Evolutionary conservation across 2,329 filamentous ascomycete species (phyloP).

Genomic region (Trichoderma sp.): DNA sequence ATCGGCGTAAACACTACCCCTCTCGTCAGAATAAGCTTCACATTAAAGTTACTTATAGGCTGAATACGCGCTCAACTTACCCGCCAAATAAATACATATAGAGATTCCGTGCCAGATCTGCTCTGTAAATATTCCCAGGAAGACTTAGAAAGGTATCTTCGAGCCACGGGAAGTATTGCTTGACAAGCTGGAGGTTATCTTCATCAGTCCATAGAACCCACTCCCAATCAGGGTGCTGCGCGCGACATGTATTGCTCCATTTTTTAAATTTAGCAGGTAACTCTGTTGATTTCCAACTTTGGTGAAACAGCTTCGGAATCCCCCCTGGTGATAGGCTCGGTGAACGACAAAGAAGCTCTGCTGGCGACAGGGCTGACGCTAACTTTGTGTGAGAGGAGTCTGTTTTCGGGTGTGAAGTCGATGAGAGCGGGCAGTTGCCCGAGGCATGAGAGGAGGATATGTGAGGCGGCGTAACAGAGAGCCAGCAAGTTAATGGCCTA

Average conservation of each 20-base stretch:
- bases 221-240: constrained; percentile 41
- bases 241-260: constrained; percentile 41
- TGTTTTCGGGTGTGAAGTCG: not conserved
- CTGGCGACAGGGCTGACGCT: not conserved
- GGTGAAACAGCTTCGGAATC: constrained; percentile 46
- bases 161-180: constrained; percentile 41
- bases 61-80: constrained; percentile 27
- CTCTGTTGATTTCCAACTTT: constrained; percentile 36
- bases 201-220: constrained; percentile 45
- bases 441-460: not conserved
- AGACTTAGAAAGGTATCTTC: constrained; percentile 38
- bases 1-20: constrained; percentile 31
- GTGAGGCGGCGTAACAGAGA: not conserved
- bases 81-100: constrained; percentile 46
- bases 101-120: constrained; percentile 40
- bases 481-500: not conserved
- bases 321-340: not conserved
- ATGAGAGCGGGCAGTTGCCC: not conserved
- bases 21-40: not conserved
- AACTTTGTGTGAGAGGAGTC: not conserved
- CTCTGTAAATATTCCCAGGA: constrained; percentile 40
- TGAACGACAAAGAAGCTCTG: not conserved
- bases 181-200: constrained; percentile 42
- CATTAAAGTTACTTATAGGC: not conserved
- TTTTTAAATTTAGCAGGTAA: constrained; percentile 37